Evolutionary conservation across 2,329 filamentous ascomycete genomes (phyloP), one percentile per base, ranked within the genome.

Genomic region (Aspergillus novofumigatus): DNA sequence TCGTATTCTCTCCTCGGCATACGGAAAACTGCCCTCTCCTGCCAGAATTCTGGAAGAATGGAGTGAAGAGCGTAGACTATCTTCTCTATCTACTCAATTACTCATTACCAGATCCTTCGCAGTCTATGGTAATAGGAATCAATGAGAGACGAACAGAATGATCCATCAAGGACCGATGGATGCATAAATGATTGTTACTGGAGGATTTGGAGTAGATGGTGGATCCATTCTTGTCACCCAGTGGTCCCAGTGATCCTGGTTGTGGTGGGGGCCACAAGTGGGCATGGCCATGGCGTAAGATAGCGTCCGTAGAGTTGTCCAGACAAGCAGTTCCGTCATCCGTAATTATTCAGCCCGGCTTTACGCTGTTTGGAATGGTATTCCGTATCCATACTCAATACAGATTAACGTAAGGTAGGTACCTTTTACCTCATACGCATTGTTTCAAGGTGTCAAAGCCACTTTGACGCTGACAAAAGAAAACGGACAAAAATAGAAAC

Each of bases 201-300:
- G 32, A 38, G 14, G 32, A 38, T n/a, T 38, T 21, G 53, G 48
- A 55, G 47, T 29, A 38, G 23, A 41, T 41, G 52, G 48, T 54
- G 44, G 44, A 26, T 21, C 44, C 44, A 47, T 59, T 59, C 55
- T 54, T 57, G 58, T 59, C 57, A 52, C 21, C 44, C 20, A 44
- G n/a, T 44, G 41, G 21, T 21, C 21, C 44, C 20, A 44, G n/a
- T 44, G 41, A 44, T 23, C 41, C 41, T n/a, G 41, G 48, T 57
- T 14, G 26, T 51, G 26, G 57, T 59, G 57, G 54, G 57, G 57
- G 51, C 54, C 21, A 29, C 23, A 50, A 51, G 53, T 47, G 57
- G 53, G 51, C 57, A 59, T 59, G 57, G 57, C 48, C 51, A 59
- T 57, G 57, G 54, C 57, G 41, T 57, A 59, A 49, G 47, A 50